These are phyloP conservation scores for Sordariomycetes sp. DNA, from an alignment of 2,329 filamentous ascomycete species.

Conservation along the genomic window DNA sequence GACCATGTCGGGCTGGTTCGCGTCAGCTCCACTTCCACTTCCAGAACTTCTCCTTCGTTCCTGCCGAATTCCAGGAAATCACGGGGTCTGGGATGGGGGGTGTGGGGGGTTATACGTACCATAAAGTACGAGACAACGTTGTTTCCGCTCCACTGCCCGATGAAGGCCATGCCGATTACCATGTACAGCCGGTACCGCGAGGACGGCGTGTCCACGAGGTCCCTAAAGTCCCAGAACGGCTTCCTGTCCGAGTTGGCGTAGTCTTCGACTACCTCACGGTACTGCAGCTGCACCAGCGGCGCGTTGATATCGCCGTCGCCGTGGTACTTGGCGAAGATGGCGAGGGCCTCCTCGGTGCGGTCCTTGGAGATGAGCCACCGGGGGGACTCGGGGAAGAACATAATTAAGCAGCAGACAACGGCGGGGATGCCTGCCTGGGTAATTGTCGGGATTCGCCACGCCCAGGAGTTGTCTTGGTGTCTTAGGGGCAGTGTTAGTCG, in stretches of 20 bases:
- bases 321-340: slow-evolving; percentile 52
- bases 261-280: slow-evolving; percentile 54
- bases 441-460: slow-evolving; percentile 21
- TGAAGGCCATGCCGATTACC: slow-evolving; percentile 51
- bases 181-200: slow-evolving; percentile 55
- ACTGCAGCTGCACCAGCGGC: slow-evolving; percentile 54
- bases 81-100: slow-evolving; percentile 4
- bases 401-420: slow-evolving; percentile 18
- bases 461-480: slow-evolving; percentile 7
- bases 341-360: slow-evolving; percentile 48
- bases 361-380: slow-evolving; percentile 56
- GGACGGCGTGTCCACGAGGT: slow-evolving; percentile 51
- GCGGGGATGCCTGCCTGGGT: slow-evolving; percentile 13
- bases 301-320: slow-evolving; percentile 48
- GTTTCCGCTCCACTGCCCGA: slow-evolving; percentile 60
- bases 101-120: slow-evolving; percentile 25
- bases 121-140: slow-evolving; percentile 59
- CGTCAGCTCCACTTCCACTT: slow-evolving; percentile 9
- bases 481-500: not conserved
- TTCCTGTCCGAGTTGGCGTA: slow-evolving; percentile 37
- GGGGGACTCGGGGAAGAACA: slow-evolving; percentile 54
- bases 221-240: slow-evolving; percentile 39
- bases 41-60: too few species aligned
- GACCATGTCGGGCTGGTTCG: slow-evolving; percentile 26
- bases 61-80: too few species aligned